Percentiles rank a stretch among this genome's conserved stretches.
phyloP scores from a whole-genome alignment of 805 yeast genomes.

The Blastobotrys mokoenaii region DNA sequence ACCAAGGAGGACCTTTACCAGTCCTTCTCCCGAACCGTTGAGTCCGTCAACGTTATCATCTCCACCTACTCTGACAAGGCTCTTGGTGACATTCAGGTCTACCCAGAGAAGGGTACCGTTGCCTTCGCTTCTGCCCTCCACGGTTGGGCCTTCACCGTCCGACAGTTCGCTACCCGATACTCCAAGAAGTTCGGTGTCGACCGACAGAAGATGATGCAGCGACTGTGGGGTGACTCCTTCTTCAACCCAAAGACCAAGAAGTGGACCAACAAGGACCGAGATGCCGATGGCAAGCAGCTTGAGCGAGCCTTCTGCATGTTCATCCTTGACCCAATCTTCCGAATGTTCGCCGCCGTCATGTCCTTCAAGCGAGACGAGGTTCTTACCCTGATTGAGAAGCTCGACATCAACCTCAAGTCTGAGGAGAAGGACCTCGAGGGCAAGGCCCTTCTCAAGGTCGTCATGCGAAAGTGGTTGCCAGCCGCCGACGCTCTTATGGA shows the following conservation, averaged over 20 bases:
- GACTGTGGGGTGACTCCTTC: slow-evolving; percentile 99
- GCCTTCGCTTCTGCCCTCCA: slow-evolving; percentile 99
- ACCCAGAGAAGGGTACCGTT: slow-evolving; percentile 98
- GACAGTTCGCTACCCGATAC: slow-evolving; percentile 97
- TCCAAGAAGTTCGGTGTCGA: slow-evolving; percentile 99
- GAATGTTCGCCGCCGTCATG: slow-evolving; percentile 94
- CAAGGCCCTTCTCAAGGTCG: slow-evolving; percentile 95
- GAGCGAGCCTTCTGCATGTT: slow-evolving; percentile 99
- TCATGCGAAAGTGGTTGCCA: slow-evolving; percentile 99
- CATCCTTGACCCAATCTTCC: slow-evolving; percentile 97
- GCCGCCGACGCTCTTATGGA: slow-evolving; percentile 99
- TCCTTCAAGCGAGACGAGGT: slow-evolving; percentile 98
- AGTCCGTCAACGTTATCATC: slow-evolving; percentile 97
- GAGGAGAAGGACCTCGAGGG: slow-evolving; percentile 98
- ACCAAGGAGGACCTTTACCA: slow-evolving; percentile 98
- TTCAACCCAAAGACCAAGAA: slow-evolving; percentile 99
- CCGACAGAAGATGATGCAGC: slow-evolving; percentile 94
- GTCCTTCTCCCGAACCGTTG: slow-evolving; percentile 97
- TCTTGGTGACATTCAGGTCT: slow-evolving; percentile 95
- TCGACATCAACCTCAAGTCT: slow-evolving; percentile 86
- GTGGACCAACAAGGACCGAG: slow-evolving; percentile 94
- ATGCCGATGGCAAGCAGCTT: slow-evolving; percentile 88
- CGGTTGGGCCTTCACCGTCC: slow-evolving; percentile 99
- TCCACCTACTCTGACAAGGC: slow-evolving; percentile 86
- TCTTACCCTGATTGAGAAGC: slow-evolving; percentile 83